Evolutionary conservation across 2,329 filamentous ascomycete species (phyloP).

Genomic region (Colletotrichum cordylinicola): DNA sequence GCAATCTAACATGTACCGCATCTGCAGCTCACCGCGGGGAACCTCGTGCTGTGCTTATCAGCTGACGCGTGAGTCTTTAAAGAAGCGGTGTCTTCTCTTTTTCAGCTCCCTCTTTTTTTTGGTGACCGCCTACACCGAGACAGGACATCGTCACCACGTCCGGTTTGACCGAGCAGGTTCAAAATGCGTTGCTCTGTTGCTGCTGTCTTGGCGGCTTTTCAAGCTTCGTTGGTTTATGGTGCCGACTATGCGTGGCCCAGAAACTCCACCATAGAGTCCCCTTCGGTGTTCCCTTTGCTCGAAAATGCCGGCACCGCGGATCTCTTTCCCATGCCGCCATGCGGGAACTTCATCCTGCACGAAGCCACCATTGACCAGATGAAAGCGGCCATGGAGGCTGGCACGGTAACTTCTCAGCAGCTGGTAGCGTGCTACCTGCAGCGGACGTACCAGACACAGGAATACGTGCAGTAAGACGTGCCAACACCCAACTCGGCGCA

Average conservation of each 20-base stretch:
- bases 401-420: slow-evolving; percentile 61
- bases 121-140: background rate
- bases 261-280: background rate
- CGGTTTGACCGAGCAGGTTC: background rate
- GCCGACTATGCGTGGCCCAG: background rate
- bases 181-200: background rate
- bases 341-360: slow-evolving; percentile 65
- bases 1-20: background rate
- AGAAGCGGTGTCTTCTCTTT: background rate
- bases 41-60: background rate
- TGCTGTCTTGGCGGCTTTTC: background rate
- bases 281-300: slow-evolving; percentile 38
- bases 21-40: background rate
- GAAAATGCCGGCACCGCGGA: slow-evolving; percentile 39
- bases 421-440: slow-evolving; percentile 68
- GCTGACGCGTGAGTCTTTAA: background rate
- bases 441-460: slow-evolving; percentile 65
- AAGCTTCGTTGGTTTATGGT: background rate
- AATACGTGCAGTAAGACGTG: slow-evolving; percentile 62
- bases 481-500: background rate
- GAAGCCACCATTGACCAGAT: slow-evolving; percentile 75
- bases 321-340: slow-evolving; percentile 68
- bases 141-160: background rate
- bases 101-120: background rate
- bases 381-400: slow-evolving; percentile 61